Base-by-base conservation (phyloP, 164 flowering plant genomes). In the Saururus chinensis region DNA sequence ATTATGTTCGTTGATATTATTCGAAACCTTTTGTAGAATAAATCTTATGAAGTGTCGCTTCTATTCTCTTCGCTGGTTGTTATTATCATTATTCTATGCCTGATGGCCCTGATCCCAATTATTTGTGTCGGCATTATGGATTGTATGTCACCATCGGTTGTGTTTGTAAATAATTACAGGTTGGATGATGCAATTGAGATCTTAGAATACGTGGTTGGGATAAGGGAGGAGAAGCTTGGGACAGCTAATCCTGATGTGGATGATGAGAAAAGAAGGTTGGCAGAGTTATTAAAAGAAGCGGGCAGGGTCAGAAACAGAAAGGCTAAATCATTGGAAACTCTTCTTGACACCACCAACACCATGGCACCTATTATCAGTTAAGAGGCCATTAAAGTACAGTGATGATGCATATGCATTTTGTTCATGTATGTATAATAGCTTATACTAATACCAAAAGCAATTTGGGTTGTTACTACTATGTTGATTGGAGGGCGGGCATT, bases 221-320 rank as follows among this genome's bases (percentile, higher is more conserved):
- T 82, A 75, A 83, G 96, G 66, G 96, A 87, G 73, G 91, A 87
- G 73, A 89, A 89, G 72, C 88, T 89, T 23, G 96, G 93, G 72
- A 89, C 96, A n/a, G 96, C 93, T 30, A 80, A 84, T 65, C 87
- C 91, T 23, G 96, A 84, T 57, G 90, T 83, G 53, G 87, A 82
- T 60, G 93, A 86, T 65, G 96, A 89, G 72, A 89, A 85, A 71
- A 81, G 75, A 70, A 82, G 96, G 74, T 72, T 87, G 78, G 75
- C 76, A 11, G 91, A 86, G 75, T 73, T 89, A 54, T 56, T 89
- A 55, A 84, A 82, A 68, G 91, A 86, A 71, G 86, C 91, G 4
- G 96, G 96, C 62, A 79, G 83, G 70, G 81, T 66, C 23, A 77
- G 88, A 25, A 86, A 60, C 78, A 69, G 89, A 68, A 83, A 87